Base-by-base conservation (phyloP, 176 grass and related monocot species). In the Aegilops umbellulata region DNA sequence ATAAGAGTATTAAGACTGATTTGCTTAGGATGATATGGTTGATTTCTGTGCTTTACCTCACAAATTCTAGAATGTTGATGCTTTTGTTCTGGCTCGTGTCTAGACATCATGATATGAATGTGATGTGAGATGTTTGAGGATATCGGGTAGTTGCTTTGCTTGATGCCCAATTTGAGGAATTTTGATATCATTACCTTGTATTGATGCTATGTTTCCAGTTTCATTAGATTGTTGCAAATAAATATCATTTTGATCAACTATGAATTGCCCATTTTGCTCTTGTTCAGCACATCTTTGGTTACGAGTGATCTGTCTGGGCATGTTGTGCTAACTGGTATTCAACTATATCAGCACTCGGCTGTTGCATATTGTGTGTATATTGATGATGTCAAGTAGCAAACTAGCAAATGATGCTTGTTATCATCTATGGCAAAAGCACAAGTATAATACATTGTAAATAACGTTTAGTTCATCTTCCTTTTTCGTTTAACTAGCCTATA, bases 61-160 rank as follows among this genome's bases (percentile, higher is more conserved):
- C 16, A 30, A 69, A n/a, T 12, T 69, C 7, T 61, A 68, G 47
- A 61, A n/a, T 17, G 35, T 63, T 75, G 17, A 76, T 81, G 25
- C 9, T 22, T 22, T 85, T 68, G 44, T 20, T 4, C 13, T 1
- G 0, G 7, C 8, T 27, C 15, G 5, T 77, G 58, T 85, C 65
- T 20, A 31, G 60, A 76, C 22, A 49, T 36, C 81, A 47, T 76
- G 20, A 36, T 66, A 81, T 85, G 44, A 7, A 81, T 85, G 47
- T 8, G 34, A 81, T 51, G 80, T 77, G 42, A 68, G 22, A 38
- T 81, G 62, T 36, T 46, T 19, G 46, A 67, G 41, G 73, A 66
- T 29, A 19, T n/a, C 35, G 42, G 11, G 1, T 39, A 71, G 73
- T 51, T 14, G 27, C 38, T 80, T 60, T 68, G 7, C 25, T 19